These are phyloP conservation scores for Strobilomyces confusus DNA, from an alignment of 768 basidiomycete genomes.

Conservation along the genomic window DNA sequence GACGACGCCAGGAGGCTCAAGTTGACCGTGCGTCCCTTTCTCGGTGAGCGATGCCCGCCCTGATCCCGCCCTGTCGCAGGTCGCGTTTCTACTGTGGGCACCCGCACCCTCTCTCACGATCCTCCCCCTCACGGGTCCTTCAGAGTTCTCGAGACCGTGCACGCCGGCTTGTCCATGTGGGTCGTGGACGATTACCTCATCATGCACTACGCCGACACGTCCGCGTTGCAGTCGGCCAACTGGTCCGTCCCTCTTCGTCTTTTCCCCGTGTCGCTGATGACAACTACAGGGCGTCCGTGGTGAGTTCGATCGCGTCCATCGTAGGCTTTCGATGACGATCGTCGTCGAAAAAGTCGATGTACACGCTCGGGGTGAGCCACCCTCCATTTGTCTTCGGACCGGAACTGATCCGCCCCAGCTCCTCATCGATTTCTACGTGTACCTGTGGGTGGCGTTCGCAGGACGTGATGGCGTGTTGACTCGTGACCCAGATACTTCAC, in stretches of 20 bases:
- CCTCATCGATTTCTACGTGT: no score
- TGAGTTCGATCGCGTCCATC: constrained; percentile 5
- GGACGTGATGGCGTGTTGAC: no score
- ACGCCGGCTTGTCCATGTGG: constrained; percentile 21
- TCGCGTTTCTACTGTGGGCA: constrained; percentile 19
- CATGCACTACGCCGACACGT: constrained; percentile 12
- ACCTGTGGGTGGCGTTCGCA: no score
- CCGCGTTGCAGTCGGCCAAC: constrained; percentile 7
- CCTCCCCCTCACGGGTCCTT: background rate
- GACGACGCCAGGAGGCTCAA: constrained; percentile 18
- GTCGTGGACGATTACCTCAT: constrained; percentile 25
- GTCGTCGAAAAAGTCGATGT: background rate
- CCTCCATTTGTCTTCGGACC: no score
- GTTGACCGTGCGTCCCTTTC: constrained; percentile 13
- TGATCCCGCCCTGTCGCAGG: constrained; percentile 10
- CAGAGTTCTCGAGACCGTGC: constrained; percentile 22
- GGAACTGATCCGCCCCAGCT: no score
- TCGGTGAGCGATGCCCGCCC: background rate
- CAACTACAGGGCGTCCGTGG: constrained; percentile 10
- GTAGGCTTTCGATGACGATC: no score
- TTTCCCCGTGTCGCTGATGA: background rate
- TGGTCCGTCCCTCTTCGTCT: constrained; percentile 17
- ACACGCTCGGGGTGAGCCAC: no score
- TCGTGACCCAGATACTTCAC: no score
- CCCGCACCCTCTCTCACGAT: background rate